A percentile compares a stretch with the other conserved stretches of the same genome.
phyloP scores from a whole-genome alignment of 225 moss, liverwort and hornwort species.

The Polytrichum commune region DNA sequence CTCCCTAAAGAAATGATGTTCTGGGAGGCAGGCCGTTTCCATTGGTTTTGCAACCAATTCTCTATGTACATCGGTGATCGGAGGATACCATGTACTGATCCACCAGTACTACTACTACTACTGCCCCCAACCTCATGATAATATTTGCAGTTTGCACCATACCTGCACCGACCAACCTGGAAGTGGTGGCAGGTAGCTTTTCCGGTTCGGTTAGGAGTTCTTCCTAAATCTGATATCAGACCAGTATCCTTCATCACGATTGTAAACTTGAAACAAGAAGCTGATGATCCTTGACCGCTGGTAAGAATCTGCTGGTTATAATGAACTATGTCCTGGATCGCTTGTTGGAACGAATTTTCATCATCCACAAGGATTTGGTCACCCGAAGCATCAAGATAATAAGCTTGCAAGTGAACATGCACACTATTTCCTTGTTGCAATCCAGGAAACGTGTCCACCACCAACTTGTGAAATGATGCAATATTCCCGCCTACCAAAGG shows the following conservation, averaged over 20 bases:
- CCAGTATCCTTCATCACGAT: neutral
- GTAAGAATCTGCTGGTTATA: neutral
- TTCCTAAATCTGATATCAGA: neutral
- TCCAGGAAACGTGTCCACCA: neutral
- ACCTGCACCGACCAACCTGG: constrained; percentile 20
- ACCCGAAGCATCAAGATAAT: neutral
- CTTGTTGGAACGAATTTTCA: constrained; percentile 2
- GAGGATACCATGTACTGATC: neutral
- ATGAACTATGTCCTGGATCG: neutral
- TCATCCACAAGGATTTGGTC: constrained; percentile 6
- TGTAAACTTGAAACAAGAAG: constrained; percentile 3
- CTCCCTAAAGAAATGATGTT: constrained; percentile 28
- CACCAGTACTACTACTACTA: no score
- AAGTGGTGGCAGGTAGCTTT: constrained; percentile 12
- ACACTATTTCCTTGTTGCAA: neutral
- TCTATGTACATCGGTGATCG: constrained; percentile 5
- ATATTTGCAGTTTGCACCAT: constrained; percentile 20
- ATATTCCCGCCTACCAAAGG: neutral
- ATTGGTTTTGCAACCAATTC: constrained; percentile 22
- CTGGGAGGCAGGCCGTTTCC: neutral
- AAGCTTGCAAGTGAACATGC: neutral
- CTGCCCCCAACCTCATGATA: constrained; percentile 6
- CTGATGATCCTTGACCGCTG: neutral
- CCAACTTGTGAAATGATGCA: neutral
- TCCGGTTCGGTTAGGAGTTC: neutral